Evolutionary conservation across 495 filamentous ascomycete genomes (phyloP).

Genomic region (Aspergillus coremiiformis): DNA sequence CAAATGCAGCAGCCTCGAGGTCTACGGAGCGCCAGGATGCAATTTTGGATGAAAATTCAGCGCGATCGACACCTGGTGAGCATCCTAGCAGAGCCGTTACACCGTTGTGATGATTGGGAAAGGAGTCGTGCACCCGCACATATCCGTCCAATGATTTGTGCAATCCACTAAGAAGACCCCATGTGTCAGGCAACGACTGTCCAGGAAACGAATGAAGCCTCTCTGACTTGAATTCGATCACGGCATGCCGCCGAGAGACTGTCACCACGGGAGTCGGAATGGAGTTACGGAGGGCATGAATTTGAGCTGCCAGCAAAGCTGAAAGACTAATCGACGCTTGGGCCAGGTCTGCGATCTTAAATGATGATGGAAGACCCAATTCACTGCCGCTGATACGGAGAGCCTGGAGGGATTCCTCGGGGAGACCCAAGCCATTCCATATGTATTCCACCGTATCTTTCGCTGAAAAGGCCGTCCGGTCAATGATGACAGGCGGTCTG

Average conservation of each 20-base stretch:
- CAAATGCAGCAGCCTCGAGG: conserved; percentile 27
- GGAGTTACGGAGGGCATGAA: conserved; percentile 20
- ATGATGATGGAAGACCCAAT: conserved; percentile 32
- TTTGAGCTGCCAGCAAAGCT: conserved; percentile 31
- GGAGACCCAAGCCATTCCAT: conserved; percentile 15
- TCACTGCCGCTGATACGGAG: conserved; percentile 11
- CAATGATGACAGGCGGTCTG: background rate
- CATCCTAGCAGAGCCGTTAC: conserved; percentile 30
- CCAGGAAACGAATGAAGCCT: conserved; percentile 30
- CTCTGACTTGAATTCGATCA: conserved; percentile 40
- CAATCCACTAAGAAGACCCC: conserved; percentile 36
- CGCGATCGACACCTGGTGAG: conserved; percentile 15
- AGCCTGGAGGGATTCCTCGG: conserved; percentile 4
- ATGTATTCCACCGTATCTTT: conserved; percentile 14
- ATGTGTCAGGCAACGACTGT: conserved; percentile 16
- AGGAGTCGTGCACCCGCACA: conserved; percentile 38
- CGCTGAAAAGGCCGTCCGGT: conserved; percentile 7
- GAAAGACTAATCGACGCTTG: conserved; percentile 39
- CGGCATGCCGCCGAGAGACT: conserved; percentile 31
- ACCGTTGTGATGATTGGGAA: conserved; percentile 33
- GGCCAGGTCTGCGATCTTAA: conserved; percentile 36
- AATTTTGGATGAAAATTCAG: conserved; percentile 26
- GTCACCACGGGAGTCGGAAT: conserved; percentile 19
- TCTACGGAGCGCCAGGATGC: conserved; percentile 27
- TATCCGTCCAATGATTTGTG: conserved; percentile 39